These are phyloP conservation scores for Crotalaria pallida DNA, from an alignment of 306 rosid genomes.

Conservation along the genomic window DNA sequence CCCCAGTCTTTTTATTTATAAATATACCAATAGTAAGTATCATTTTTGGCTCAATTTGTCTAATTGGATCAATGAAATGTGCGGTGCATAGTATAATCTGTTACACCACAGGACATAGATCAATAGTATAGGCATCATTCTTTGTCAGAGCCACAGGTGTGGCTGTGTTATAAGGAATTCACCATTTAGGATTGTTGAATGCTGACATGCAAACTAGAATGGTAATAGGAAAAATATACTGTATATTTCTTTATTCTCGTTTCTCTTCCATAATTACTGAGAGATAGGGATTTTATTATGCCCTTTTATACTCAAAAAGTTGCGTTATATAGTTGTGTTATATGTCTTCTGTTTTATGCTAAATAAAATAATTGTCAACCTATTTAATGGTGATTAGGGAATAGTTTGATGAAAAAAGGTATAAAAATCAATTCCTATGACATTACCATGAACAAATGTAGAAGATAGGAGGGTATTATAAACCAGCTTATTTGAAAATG, in stretches of 20 bases:
- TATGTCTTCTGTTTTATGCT: neutral
- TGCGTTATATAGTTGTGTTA: neutral
- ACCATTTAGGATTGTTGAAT: neutral
- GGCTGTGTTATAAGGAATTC: neutral
- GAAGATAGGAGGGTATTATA: neutral
- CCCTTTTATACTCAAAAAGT: neutral
- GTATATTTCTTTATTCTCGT: neutral
- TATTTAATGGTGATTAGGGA: neutral
- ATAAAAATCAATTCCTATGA: neutral
- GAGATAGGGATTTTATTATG: neutral
- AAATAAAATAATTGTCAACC: neutral
- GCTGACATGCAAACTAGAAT: neutral
- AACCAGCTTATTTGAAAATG: neutral
- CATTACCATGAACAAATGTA: neutral
- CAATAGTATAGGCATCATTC: neutral
- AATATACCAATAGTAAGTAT: conserved; percentile 58
- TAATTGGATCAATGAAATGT: neutral
- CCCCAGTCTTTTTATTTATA: conserved; percentile 64
- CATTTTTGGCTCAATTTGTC: neutral
- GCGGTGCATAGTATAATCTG: neutral
- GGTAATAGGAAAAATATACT: neutral
- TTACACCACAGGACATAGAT: neutral
- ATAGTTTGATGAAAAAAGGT: neutral
- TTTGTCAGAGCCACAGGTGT: neutral
- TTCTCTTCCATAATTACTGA: neutral